Evolutionary conservation across 768 basidiomycete genomes (phyloP).

Genomic region (Leccinum variicolor): DNA sequence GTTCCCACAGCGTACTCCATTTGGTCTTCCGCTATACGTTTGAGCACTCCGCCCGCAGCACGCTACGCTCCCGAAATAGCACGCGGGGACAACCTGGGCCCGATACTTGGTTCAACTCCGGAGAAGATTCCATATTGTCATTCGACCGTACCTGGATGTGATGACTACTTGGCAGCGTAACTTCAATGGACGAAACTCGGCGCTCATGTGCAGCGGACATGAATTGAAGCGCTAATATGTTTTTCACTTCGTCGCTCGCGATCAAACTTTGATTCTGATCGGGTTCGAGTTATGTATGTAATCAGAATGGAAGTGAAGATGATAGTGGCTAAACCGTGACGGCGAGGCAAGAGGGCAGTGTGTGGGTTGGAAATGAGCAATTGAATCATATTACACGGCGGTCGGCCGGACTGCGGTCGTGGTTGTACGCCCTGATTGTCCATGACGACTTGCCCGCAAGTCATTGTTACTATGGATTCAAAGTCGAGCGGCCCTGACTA

Average conservation of each 20-base stretch:
- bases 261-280: background rate
- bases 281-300: background rate
- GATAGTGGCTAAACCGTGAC: background rate
- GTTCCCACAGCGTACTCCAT: slow-evolving; percentile 3
- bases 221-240: background rate
- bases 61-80: background rate
- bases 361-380: background rate
- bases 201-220: background rate
- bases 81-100: background rate
- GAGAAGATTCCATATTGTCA: slow-evolving; percentile 4
- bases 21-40: slow-evolving; percentile 2
- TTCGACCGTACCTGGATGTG: background rate
- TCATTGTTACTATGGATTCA: background rate
- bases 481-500: background rate
- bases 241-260: background rate
- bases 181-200: background rate
- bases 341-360: background rate
- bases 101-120: background rate
- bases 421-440: background rate
- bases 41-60: background rate
- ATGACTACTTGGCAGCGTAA: background rate
- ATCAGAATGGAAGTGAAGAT: background rate
- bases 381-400: background rate
- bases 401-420: background rate
- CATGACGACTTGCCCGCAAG: background rate